A percentile compares a stretch with the other conserved stretches of the same genome.
Evolutionary conservation across 768 basidiomycete species (phyloP).

Genomic region (Tricholoma matsutake): DNA sequence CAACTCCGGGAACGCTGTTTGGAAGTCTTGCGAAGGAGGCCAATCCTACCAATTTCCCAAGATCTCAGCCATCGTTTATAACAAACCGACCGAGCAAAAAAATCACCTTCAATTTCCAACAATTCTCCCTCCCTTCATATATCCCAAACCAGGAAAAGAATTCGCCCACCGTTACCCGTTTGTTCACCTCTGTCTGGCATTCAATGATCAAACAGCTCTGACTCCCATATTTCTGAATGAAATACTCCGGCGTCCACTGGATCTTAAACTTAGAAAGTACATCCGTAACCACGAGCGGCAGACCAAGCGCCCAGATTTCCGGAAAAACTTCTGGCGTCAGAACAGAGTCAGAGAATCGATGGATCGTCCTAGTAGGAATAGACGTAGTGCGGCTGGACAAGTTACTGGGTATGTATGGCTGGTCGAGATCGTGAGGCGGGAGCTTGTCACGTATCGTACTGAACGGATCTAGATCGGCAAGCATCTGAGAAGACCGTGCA

Average conservation of each 20-base stretch:
- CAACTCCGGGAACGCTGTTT: constrained; percentile 75
- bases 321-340: constrained; percentile 63
- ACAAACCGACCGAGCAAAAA: neutral
- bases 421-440: constrained; percentile 1
- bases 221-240: constrained; percentile 62
- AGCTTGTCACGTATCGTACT: neutral
- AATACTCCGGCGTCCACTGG: constrained; percentile 82
- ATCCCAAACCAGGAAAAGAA: constrained; percentile 82
- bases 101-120: constrained; percentile 74
- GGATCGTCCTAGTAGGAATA: constrained; percentile 46
- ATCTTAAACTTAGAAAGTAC: constrained; percentile 59
- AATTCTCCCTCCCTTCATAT: constrained; percentile 52
- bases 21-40: constrained; percentile 88
- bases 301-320: constrained; percentile 66
- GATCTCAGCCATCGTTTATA: neutral
- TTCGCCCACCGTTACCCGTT: constrained; percentile 60
- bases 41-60: constrained; percentile 62
- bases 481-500: neutral
- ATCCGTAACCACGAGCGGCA: constrained; percentile 76
- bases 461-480: neutral
- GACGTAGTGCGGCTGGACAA: constrained; percentile 19
- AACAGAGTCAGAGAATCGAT: constrained; percentile 42
- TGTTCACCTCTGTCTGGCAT: constrained; percentile 71
- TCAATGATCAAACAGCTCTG: constrained; percentile 73
- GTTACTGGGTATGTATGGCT: constrained; percentile 13